phyloP scores from a whole-genome alignment of 1,284 basidiomycete genomes.

The Amylostereum areolatum region DNA sequence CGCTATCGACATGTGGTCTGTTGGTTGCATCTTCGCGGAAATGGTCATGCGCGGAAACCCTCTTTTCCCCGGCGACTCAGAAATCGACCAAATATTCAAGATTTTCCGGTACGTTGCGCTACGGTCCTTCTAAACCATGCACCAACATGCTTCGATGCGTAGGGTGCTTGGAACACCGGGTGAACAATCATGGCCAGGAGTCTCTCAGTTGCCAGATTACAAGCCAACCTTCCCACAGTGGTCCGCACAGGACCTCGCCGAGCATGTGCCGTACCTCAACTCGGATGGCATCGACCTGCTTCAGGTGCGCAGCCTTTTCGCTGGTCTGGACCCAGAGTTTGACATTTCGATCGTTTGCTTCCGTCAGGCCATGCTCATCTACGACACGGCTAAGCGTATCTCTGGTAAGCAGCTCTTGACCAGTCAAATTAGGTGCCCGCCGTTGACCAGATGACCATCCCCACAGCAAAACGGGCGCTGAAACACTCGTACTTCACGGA shows the following conservation, averaged over 20 bases:
- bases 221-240: constrained; percentile 97
- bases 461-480: constrained; percentile 78
- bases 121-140: background rate
- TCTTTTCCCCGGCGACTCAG: constrained; percentile 96
- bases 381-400: constrained; percentile 92
- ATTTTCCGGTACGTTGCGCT: constrained; percentile 77
- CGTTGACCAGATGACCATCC: background rate
- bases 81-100: constrained; percentile 99
- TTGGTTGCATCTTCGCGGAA: constrained; percentile 92
- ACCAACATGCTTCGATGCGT: background rate
- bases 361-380: constrained; percentile 72
- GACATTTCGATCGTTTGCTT: constrained; percentile 15
- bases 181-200: constrained; percentile 90
- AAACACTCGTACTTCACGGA: constrained; percentile 77
- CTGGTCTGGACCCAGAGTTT: background rate
- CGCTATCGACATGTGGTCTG: constrained; percentile 98
- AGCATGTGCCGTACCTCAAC: constrained; percentile 66
- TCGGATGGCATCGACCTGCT: constrained; percentile 75
- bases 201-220: constrained; percentile 89
- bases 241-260: constrained; percentile 64
- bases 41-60: constrained; percentile 88
- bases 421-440: background rate
- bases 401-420: constrained; percentile 55
- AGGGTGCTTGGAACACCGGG: constrained; percentile 94
- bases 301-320: constrained; percentile 38